These are phyloP conservation scores for Phytophthora tubulina DNA, from an alignment of 352 stramenopile species.

Conservation along the genomic window DNA sequence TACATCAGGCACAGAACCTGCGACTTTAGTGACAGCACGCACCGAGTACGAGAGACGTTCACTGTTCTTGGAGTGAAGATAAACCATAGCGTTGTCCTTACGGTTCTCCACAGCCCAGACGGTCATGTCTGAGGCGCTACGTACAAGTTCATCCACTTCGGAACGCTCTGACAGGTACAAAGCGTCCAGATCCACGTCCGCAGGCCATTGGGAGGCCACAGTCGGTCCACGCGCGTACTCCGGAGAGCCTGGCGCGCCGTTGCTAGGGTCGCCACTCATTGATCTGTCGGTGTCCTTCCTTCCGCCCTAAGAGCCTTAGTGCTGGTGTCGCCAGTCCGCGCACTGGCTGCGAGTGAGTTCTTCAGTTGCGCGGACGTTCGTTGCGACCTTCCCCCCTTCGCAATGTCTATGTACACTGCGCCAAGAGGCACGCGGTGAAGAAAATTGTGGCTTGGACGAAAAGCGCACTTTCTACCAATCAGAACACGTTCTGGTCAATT, in stretches of 20 bases:
- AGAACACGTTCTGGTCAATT: background rate
- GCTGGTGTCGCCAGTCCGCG: slow-evolving; percentile 13
- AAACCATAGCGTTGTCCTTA: slow-evolving; percentile 74
- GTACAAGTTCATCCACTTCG: slow-evolving; percentile 75
- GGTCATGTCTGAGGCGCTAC: slow-evolving; percentile 72
- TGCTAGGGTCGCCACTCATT: slow-evolving; percentile 38
- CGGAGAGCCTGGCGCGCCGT: slow-evolving; percentile 20
- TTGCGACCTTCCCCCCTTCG: slow-evolving; percentile 33
- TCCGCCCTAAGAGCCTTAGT: slow-evolving; percentile 2
- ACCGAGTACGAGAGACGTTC: slow-evolving; percentile 81
- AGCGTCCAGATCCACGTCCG: slow-evolving; percentile 78
- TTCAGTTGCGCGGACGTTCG: slow-evolving; percentile 15
- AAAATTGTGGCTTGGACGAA: slow-evolving; percentile 27
- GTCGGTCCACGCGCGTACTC: slow-evolving; percentile 40
- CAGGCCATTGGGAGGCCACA: slow-evolving; percentile 65
- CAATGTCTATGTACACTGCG: slow-evolving; percentile 18
- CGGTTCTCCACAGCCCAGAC: slow-evolving; percentile 81
- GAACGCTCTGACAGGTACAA: slow-evolving; percentile 80
- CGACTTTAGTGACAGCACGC: slow-evolving; percentile 72
- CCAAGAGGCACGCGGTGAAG: slow-evolving; percentile 31
- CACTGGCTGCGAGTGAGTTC: slow-evolving; percentile 23
- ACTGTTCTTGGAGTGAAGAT: slow-evolving; percentile 87
- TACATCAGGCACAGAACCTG: slow-evolving; percentile 74
- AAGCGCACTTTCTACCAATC: slow-evolving; percentile 24
- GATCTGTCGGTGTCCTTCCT: background rate